phyloP scores from a whole-genome alignment of 2,329 filamentous ascomycete genomes.

The Drechslera avenae region DNA sequence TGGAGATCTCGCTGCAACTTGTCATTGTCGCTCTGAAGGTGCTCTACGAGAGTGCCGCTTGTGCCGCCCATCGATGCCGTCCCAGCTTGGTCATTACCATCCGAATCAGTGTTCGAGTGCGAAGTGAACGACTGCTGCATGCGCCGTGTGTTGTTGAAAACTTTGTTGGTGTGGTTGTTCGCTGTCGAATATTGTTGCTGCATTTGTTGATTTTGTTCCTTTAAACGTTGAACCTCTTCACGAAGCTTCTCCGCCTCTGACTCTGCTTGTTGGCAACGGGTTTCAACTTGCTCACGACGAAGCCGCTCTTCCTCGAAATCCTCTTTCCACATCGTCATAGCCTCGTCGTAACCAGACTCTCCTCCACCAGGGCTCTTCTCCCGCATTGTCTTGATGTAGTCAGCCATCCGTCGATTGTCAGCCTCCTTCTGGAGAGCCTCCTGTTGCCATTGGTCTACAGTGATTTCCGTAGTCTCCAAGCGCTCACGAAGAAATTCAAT shows the following conservation, averaged over 20 bases:
- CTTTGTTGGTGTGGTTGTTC: no score
- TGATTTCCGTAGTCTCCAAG: slow-evolving; percentile 79
- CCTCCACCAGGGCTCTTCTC: slow-evolving; percentile 49
- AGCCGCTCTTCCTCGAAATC: slow-evolving; percentile 90
- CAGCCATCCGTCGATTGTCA: slow-evolving; percentile 84
- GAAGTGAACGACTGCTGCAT: slow-evolving; percentile 46
- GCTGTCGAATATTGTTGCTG: slow-evolving; percentile 43
- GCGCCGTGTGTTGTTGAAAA: slow-evolving; percentile 48
- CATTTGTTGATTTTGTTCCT: slow-evolving; percentile 49
- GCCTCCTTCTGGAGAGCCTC: slow-evolving; percentile 80
- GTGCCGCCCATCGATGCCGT: slow-evolving; percentile 43
- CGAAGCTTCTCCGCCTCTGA: slow-evolving; percentile 84
- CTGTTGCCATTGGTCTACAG: slow-evolving; percentile 80
- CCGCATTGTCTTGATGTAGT: slow-evolving; percentile 72
- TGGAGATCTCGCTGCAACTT: slow-evolving; percentile 90
- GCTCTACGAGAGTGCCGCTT: slow-evolving; percentile 77
- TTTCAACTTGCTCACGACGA: slow-evolving; percentile 84
- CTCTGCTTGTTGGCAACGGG: slow-evolving; percentile 84
- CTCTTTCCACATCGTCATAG: slow-evolving; percentile 86
- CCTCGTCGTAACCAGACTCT: slow-evolving; percentile 47
- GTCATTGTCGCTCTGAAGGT: slow-evolving; percentile 88
- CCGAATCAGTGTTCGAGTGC: slow-evolving; percentile 49
- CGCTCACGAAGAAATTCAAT: slow-evolving; percentile 82
- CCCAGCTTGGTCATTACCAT: slow-evolving; percentile 43
- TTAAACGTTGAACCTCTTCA: slow-evolving; percentile 79